Base-by-base conservation (phyloP, 495 filamentous ascomycete species). In the Amorphotheca resinae region DNA sequence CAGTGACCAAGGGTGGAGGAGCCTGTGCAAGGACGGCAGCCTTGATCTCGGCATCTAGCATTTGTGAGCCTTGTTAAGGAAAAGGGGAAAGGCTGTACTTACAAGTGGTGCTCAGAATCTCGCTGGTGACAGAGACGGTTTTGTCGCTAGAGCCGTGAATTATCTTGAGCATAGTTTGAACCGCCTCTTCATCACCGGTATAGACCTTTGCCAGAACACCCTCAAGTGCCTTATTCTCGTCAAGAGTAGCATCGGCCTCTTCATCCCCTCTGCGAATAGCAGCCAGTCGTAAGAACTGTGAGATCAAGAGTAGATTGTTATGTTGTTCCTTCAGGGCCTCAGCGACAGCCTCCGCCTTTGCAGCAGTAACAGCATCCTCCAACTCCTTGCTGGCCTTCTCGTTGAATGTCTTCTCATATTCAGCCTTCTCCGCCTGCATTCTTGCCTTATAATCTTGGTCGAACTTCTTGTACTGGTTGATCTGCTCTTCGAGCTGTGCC, bases 151-250 rank as follows among this genome's bases (percentile, higher is more conserved):
- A 73, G 20, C 88, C 91, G 34, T 85, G 68, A 42, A 93, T 82
- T 30, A 99, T 66, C 63, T 85, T 93, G 50, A 86, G 58, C 68
- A 93, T 89, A 9, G 84, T 74, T 26, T 72, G 66, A 12, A 99
- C 84, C 14, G 87, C 88, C 51, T 73, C 70, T 37, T 81, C 72
- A 50, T 87, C 82, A 22, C 93, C 93, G 16, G 77, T 80, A 60
- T 99, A 99, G 30, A 96, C 80, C 53, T 84, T 70, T 39, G 88
- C 77, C 32, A 99, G 69, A 21, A 91, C 80, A 39, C 84, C 86
- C 62, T 99, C 93, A 46, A 96, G 82, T 33, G 87, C 91, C 61
- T 75, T 75, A 54, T 74, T 84, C 62, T 95, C 85, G 25, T 83
- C 78, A 0, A 64, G 42, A 2, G 66, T 58, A 15, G 77, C 69